Percentiles rank a stretch among this genome's conserved stretches.
Conservation (phyloP, 352 stramenopile genomes). For the Phytophthora palmivora region DNA sequence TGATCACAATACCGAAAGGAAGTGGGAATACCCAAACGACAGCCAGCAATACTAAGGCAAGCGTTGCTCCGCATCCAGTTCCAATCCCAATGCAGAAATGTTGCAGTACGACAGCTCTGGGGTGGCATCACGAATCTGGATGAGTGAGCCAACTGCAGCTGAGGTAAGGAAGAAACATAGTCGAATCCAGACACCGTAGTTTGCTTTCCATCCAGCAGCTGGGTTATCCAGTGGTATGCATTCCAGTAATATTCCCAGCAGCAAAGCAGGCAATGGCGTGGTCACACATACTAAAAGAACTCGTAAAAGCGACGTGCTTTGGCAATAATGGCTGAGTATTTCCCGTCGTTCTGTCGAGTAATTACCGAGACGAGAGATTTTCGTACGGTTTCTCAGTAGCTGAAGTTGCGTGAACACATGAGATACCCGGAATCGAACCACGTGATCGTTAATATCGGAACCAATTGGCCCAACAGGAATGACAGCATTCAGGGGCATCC, state of each 20-base stretch:
- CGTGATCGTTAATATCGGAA: too few relatives aligned
- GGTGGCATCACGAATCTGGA: conserved; percentile 14
- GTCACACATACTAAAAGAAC: conserved; percentile 11
- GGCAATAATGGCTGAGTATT: conserved; percentile 3
- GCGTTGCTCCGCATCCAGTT: not conserved
- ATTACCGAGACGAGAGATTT: not conserved
- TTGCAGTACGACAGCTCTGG: not conserved
- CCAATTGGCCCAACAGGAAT: too few relatives aligned
- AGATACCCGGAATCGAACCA: too few relatives aligned
- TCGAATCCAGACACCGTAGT: conserved; percentile 11
- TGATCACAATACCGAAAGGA: too few relatives aligned
- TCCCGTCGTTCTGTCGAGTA: not conserved
- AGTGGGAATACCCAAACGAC: too few relatives aligned
- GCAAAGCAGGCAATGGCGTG: conserved; percentile 15
- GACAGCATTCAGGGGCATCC: too few relatives aligned
- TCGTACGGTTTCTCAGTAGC: too few relatives aligned
- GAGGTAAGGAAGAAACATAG: conserved; percentile 9
- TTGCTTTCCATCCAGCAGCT: conserved; percentile 9
- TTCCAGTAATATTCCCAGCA: conserved; percentile 18
- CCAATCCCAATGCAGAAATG: not conserved
- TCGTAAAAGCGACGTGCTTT: conserved; percentile 5
- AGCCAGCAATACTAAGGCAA: too few relatives aligned
- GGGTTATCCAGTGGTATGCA: conserved; percentile 27
- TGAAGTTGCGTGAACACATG: too few relatives aligned
- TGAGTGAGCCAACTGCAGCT: conserved; percentile 4